Evolutionary conservation across 2,329 filamentous ascomycete species (phyloP).

Genomic region (Blastomyces parvus): DNA sequence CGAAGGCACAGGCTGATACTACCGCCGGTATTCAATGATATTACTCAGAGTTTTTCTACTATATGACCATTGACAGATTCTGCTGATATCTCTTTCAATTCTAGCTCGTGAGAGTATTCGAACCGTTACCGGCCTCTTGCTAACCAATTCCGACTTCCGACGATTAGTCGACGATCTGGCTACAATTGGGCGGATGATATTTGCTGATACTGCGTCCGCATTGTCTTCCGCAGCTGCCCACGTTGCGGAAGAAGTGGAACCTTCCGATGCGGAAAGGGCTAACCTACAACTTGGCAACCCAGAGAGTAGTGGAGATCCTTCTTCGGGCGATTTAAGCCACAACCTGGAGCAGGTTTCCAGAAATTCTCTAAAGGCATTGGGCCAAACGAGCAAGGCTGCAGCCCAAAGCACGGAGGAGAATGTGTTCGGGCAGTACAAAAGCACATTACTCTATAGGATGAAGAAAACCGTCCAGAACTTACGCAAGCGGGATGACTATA

Average conservation of each 20-base stretch:
- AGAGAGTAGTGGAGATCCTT: slow-evolving; percentile 43
- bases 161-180: slow-evolving; percentile 73
- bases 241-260: slow-evolving; percentile 63
- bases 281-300: slow-evolving; percentile 41
- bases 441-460: slow-evolving; percentile 63
- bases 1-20: slow-evolving; percentile 60
- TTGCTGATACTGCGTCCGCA: slow-evolving; percentile 74
- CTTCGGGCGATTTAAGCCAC: slow-evolving; percentile 52
- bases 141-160: slow-evolving; percentile 85
- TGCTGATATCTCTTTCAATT: slow-evolving; percentile 12
- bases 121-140: slow-evolving; percentile 71
- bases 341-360: slow-evolving; percentile 47
- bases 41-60: slow-evolving; percentile 3
- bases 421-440: slow-evolving; percentile 59
- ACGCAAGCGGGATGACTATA: slow-evolving; percentile 68
- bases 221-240: slow-evolving; percentile 66
- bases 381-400: slow-evolving; percentile 45
- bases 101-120: slow-evolving; percentile 69
- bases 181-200: slow-evolving; percentile 70
- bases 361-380: slow-evolving; percentile 27
- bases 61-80: slow-evolving; percentile 12
- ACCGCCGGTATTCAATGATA: slow-evolving; percentile 48
- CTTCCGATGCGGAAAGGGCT: slow-evolving; percentile 51
- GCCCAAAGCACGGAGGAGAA: slow-evolving; percentile 65
- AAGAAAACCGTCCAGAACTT: slow-evolving; percentile 68